Evolutionary conservation across 148 eudicot species (phyloP), one percentile per base, ranked within the genome.

Genomic region (Dysphania ambrosioides): DNA sequence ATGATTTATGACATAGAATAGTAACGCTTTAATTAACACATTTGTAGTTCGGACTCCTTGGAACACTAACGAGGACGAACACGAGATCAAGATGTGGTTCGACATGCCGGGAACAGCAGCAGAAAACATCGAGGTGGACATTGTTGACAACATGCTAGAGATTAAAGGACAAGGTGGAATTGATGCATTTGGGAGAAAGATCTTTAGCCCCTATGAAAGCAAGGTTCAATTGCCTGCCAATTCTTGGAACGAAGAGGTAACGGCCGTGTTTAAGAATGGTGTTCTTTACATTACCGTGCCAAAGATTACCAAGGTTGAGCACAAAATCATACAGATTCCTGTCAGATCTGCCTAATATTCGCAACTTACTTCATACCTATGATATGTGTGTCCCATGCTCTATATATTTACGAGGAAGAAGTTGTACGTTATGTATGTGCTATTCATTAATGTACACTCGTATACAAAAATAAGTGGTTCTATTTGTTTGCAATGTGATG

Each of bases 231-330:
- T 66, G 30, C 70, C 70, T 18, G 3, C 18, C 5, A 66, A 66
- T 23, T 66, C 47, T 23, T 40, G 27, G 42, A 66, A 23, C 18
- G 70, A 66, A n/a, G 44, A 32, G 51, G 13, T 24, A n/a, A 66
- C 42, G 8, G 70, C 49, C 29, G 19, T 23, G 51, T 38, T 66
- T 23, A 66, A 66, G 40, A 66, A 66, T 66, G 70, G 70, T 38
- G 70, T 38, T 66, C 70, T 66, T 8, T 66, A 66, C 49, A 24
- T 66, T 9, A 38, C 70, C 35, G 70, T 66, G 30, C 51, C 70
- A 35, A 66, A 66, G 51, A 66, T 65, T n/a, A 19, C 16, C 44
- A 66, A 19, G 12, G 24, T 41, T 38, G 63, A 59, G 63, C 63
- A 59, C 63, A 59, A 59, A 59, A 26, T 59, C 0, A 66, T 66